Evolutionary conservation across 1,284 basidiomycete species (phyloP).

Genomic region (Lignosus rhinocerotis): DNA sequence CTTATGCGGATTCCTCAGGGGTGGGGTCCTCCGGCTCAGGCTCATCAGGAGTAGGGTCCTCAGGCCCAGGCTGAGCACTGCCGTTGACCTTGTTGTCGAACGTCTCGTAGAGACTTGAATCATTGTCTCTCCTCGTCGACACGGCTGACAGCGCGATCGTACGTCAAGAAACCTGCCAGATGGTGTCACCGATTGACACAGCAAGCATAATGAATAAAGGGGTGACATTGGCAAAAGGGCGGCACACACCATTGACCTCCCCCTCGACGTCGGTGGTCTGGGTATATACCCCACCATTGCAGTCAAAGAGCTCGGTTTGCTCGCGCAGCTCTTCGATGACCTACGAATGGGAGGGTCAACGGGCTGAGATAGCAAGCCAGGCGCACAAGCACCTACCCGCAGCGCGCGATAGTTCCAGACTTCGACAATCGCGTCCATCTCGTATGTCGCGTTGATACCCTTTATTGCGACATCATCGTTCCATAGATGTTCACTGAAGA

Average conservation of each 20-base stretch:
- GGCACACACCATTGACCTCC: not conserved
- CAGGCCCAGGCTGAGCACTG: no score
- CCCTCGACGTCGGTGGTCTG: not conserved
- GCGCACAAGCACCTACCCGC: not conserved
- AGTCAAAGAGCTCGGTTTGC: not conserved
- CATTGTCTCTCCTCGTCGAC: not conserved
- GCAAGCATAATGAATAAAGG: no score
- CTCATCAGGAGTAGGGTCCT: no score
- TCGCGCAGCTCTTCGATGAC: not conserved
- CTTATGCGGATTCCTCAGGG: no score
- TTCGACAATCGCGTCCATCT: not conserved
- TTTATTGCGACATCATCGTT: not conserved
- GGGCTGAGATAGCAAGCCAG: not conserved
- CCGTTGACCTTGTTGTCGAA: not conserved
- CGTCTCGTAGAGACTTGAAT: not conserved
- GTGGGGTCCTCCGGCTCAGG: no score
- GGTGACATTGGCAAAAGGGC: not conserved
- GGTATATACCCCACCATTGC: not conserved
- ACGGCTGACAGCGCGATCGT: not conserved
- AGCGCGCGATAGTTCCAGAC: not conserved
- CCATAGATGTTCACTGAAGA: not conserved
- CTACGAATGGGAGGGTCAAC: not conserved
- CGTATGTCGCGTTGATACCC: not conserved
- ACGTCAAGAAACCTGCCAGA: not conserved
- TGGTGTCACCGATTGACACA: no score